Base-by-base conservation (phyloP, 1,284 basidiomycete genomes). In the Tilletia horrida region DNA sequence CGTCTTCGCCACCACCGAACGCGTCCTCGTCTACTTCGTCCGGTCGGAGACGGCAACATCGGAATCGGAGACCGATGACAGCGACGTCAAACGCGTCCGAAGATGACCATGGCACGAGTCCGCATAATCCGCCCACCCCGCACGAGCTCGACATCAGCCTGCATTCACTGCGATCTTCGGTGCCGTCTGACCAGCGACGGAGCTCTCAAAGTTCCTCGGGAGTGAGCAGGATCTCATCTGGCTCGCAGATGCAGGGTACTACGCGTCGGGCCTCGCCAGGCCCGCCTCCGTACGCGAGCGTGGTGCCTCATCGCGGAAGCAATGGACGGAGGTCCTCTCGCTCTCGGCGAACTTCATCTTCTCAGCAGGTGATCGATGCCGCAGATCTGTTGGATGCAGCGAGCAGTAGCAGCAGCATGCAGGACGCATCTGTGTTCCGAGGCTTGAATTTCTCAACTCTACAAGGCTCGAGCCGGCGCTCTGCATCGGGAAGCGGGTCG, bases 81-180 rank as follows among this genome's bases (percentile, higher is more conserved):
- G 48, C 31, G 29, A 29, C 1, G 70, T 70, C 14, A 68, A 72
- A 52, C 3, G n/a, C n/a, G 16, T n/a, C 16, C 11, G 50, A 52
- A 21, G 50, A 52, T 13, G 50, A 52, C 27, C 50, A 27, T 27
- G 50, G 50, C 11, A 25, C 50, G 42, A 70, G 69, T 23, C 83
- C 84, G 18, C 84, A 84, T 68, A 86, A 86, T 71, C 85, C 85
- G 14, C 86, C 85, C 0, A 86, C 86, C 29, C 86, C 86, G 0
- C 84, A 85, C 66, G 73, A 84, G 27, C 78, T 86, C 4, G 86
- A 86, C 68, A 86, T 86, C 61, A 84, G 84, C 14, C 74, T 86
- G 52, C 84, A 85, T 52, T 74, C 74, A 40, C 69, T 76, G 14
- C 66, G 52, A 21, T 61, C 66, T 35, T 45, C 59, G n/a, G 67